These are phyloP conservation scores for Euphorbia peplus DNA, from an alignment of 345 rosid genomes.

Conservation along the genomic window DNA sequence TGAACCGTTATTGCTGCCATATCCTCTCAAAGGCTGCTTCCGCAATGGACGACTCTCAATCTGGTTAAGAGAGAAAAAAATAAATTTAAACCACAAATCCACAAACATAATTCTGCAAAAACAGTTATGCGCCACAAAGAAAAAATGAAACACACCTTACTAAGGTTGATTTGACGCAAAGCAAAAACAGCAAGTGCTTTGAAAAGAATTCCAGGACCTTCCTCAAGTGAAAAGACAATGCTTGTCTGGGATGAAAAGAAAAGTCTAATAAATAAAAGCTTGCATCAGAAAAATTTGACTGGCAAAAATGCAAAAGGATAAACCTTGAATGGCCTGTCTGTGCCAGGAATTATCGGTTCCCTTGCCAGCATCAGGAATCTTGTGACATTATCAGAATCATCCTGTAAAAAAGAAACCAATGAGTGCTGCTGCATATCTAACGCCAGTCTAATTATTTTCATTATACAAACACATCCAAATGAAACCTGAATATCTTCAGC, in stretches of 20 bases:
- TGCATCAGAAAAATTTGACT: not conserved
- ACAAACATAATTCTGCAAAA: constrained; percentile 1
- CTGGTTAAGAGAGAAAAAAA: constrained; percentile 35
- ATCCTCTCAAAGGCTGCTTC: constrained; percentile 55
- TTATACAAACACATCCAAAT: constrained; percentile 9
- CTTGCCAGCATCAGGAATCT: constrained; percentile 97
- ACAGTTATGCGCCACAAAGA: not conserved
- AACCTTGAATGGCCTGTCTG: constrained; percentile 85
- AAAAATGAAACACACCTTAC: constrained; percentile 34
- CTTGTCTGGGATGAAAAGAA: constrained; percentile 58
- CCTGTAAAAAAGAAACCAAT: constrained; percentile 38
- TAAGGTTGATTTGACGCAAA: constrained; percentile 79
- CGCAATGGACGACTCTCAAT: constrained; percentile 95
- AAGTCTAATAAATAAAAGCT: constrained; percentile 12
- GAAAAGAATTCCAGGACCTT: constrained; percentile 96
- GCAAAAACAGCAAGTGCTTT: constrained; percentile 99
- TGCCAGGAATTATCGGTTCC: constrained; percentile 96
- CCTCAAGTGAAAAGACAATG: constrained; percentile 92
- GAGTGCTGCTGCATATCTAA: not conserved
- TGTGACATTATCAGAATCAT: constrained; percentile 81
- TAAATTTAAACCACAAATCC: not conserved
- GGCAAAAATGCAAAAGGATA: constrained; percentile 15
- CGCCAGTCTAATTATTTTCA: not conserved
- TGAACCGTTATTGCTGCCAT: constrained; percentile 43
- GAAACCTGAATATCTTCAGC: constrained; percentile 91